phyloP scores from a whole-genome alignment of 2,329 filamentous ascomycete species.

The Arthrobotrys entomopaga region DNA sequence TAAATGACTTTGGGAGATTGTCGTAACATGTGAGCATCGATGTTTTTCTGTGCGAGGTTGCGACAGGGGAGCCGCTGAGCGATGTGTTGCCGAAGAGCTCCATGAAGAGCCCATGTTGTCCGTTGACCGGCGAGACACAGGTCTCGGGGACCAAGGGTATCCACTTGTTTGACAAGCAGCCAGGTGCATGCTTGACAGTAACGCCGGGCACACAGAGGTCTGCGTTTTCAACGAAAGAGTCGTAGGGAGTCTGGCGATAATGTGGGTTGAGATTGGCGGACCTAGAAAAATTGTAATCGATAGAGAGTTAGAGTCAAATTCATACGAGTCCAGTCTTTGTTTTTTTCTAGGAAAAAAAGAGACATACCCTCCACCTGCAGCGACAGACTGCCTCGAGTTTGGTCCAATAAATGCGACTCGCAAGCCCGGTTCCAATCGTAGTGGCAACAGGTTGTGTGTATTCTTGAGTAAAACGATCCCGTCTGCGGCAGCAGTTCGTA shows the following conservation, averaged over 20 bases:
- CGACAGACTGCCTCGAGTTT: slow-evolving; percentile 65
- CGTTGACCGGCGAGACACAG: slow-evolving; percentile 58
- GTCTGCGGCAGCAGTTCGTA: slow-evolving; percentile 74
- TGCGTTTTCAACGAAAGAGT: slow-evolving; percentile 57
- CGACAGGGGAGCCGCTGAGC: slow-evolving; percentile 55
- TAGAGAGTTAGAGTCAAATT: too few species aligned
- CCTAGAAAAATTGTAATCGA: slow-evolving; percentile 26
- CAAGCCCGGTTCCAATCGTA: slow-evolving; percentile 65
- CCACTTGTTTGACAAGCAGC: slow-evolving; percentile 59
- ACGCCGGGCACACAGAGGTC: slow-evolving; percentile 55
- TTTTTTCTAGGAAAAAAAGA: too few species aligned
- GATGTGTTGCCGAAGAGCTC: slow-evolving; percentile 59
- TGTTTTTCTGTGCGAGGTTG: slow-evolving; percentile 57
- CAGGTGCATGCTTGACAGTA: slow-evolving; percentile 56
- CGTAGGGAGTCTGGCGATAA: slow-evolving; percentile 58
- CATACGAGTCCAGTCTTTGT: background rate
- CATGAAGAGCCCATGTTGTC: slow-evolving; percentile 59
- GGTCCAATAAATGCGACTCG: slow-evolving; percentile 68
- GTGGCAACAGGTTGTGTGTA: slow-evolving; percentile 71
- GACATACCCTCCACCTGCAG: slow-evolving; percentile 58
- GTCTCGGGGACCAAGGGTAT: slow-evolving; percentile 58
- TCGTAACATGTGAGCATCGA: slow-evolving; percentile 59
- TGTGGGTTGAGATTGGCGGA: slow-evolving; percentile 59
- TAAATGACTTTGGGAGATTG: slow-evolving; percentile 59
- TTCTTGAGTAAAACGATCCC: slow-evolving; percentile 80